Base-by-base conservation (phyloP, 257 asterid species). In the Nicotiana undulata region DNA sequence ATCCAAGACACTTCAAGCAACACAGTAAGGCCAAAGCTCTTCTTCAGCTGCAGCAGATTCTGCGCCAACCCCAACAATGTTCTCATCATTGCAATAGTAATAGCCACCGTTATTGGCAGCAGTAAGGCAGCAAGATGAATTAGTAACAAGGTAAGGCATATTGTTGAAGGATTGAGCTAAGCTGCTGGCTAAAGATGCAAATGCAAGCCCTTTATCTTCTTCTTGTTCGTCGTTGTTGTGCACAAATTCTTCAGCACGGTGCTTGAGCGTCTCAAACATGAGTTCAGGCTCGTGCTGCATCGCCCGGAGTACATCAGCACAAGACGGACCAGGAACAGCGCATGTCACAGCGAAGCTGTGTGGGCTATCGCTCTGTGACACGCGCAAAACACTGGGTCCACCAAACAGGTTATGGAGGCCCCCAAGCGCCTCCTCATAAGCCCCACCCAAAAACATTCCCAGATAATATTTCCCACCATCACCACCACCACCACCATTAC, bases 391-490 rank as follows among this genome's bases (percentile, higher is more conserved):
- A 20, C 98, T 94, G 0, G 99, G 97, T 7, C 97, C 94, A 18
- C 97, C 98, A 29, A 96, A 96, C 20, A 96, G 89, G 87, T 96
- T 96, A 87, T 96, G 99, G 63, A 88, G 77, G 5, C 98, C 97
- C 1, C 98, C 99, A 1, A 96, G 91, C 1, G 99, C 97, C 86
- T 96, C 98, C 88, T 94, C 92, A 32, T 96, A 96, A 63, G 99
- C 99, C 82, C 99, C 99, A 4, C 98, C 99, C 70, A 92, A 85
- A 78, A 96, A 94, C 98, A 94, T 96, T 32, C 99, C 99, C 26
- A 94, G 80, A 83, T 89, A 96, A 83, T 96, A 92, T 0, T 87
- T 40, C 5, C 86, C 88, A 0, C 89, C 77, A 31, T 82, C 76
- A 2, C 84, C 88, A 24, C 86, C 76, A 1, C 80, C 90, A 22